These are phyloP conservation scores for Pelargonium fulgidum DNA, from an alignment of 441 rosid genomes.

Conservation along the genomic window DNA sequence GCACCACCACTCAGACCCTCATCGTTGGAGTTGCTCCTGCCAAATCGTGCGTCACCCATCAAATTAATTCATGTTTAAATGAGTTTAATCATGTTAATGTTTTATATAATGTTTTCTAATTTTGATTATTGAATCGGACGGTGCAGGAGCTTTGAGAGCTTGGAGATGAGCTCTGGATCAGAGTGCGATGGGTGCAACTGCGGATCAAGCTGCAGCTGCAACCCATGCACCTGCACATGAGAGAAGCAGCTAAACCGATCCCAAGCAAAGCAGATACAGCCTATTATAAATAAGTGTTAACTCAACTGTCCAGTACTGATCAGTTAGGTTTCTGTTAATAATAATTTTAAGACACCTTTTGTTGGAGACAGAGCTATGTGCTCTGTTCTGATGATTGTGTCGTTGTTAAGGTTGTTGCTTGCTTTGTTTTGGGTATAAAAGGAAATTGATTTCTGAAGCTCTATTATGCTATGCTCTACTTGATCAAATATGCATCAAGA, in stretches of 20 bases:
- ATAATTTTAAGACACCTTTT: neutral
- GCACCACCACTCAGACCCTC: neutral
- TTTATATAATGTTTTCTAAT: too few relatives aligned
- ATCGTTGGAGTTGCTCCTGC: neutral
- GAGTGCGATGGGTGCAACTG: conserved; percentile 4
- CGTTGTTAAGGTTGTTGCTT: neutral
- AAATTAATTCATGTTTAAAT: neutral
- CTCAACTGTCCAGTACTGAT: too few relatives aligned
- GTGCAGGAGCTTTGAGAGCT: neutral
- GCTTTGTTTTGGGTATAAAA: conserved; percentile 1
- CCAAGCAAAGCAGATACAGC: neutral
- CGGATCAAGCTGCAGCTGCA: conserved; percentile 2
- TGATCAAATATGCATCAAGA: too few relatives aligned
- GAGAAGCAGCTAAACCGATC: neutral
- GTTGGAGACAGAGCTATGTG: neutral
- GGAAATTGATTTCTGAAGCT: neutral
- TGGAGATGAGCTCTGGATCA: neutral
- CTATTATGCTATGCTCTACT: too few relatives aligned
- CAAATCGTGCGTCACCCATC: neutral
- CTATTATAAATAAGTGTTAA: neutral
- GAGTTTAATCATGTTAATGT: too few relatives aligned
- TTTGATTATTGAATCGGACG: neutral
- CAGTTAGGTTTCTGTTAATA: neutral
- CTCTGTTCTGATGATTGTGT: neutral
- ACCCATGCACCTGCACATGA: neutral